phyloP scores from a whole-genome alignment of 2,329 filamentous ascomycete genomes.

The Xylariaceae sp. region DNA sequence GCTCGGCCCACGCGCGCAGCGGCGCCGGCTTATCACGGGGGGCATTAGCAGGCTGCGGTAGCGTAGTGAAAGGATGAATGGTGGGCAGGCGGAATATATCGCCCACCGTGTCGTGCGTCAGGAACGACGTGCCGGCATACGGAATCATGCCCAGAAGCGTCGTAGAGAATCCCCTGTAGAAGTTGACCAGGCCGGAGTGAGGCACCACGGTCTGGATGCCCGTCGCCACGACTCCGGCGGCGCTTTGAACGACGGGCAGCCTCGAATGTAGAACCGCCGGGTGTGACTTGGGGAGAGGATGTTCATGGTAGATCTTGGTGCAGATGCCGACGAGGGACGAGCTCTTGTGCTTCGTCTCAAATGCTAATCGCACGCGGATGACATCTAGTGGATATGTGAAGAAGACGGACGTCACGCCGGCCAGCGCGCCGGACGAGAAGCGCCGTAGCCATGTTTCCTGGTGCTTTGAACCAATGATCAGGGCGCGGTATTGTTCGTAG shows the following conservation, averaged over 20 bases:
- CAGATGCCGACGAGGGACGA: conserved; percentile 78
- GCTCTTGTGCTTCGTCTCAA: conserved; percentile 81
- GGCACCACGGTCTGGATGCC: conserved; percentile 59
- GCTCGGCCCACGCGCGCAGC: conserved; percentile 83
- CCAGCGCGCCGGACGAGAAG: conserved; percentile 71
- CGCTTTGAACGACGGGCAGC: conserved; percentile 37
- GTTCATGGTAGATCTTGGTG: conserved; percentile 83
- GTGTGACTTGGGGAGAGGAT: conserved; percentile 48
- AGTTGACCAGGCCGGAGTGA: conserved; percentile 76
- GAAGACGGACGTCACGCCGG: conserved; percentile 89
- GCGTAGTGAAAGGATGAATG: conserved; percentile 73
- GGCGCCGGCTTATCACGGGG: conserved; percentile 67
- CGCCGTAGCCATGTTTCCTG: conserved; percentile 82
- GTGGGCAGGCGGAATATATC: conserved; percentile 75
- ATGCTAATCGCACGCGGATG: conserved; percentile 87
- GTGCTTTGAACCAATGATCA: conserved; percentile 68
- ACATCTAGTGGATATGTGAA: conserved; percentile 96
- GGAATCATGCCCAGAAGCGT: conserved; percentile 94
- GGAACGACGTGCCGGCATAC: conserved; percentile 93
- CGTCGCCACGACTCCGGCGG: conserved; percentile 46
- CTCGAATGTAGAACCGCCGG: conserved; percentile 35
- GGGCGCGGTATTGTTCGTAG: conserved; percentile 89
- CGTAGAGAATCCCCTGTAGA: conserved; percentile 91
- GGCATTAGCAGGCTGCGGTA: conserved; percentile 61
- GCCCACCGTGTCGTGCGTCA: conserved; percentile 89